Base-by-base conservation (phyloP, 1,284 basidiomycete species). In the Papiliotrema laurentii region DNA sequence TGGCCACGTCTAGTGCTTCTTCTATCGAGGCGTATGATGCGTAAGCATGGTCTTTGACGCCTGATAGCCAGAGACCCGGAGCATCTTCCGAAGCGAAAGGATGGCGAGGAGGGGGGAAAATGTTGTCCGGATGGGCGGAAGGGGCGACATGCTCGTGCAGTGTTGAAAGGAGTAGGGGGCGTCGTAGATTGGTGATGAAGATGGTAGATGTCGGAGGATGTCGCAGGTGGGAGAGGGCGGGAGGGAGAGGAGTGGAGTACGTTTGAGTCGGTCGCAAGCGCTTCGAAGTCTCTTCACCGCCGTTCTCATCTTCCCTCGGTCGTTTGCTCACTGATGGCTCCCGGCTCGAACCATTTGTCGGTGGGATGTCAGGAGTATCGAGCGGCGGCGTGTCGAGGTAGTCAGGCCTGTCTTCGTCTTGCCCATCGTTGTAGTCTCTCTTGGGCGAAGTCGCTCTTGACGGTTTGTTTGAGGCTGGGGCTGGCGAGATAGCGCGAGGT, bases 1-100 rank as follows among this genome's bases (percentile, higher is more conserved):
- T 55, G 2, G 64, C 69, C 18, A 53, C 55, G 13, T 48, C 47
- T 3, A 65, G 28, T 5, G 64, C 67, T 10, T 52, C 51, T 3
- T 54, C 44, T 0, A 57, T 39, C 4, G 48, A 47, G 3, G 46
- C 35, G 59, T 58, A 73, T 0, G 57, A 58, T 2, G 60, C 69
- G 40, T 71, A 73, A 1, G 67, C 68, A 52, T 73, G 72, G 26
- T 61, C 59, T 53, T 73, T 73, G 30, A 73, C 58, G 11, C 69
- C 70, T 4, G 58, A 60, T 2, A 73, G 49, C 72, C 72, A 73
- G 19, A 71, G 43, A 5, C 65, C 67, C 1, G 64, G 63, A n/a
- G 48, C 50, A n/a, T 60, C 58, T 0, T 53, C 31, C 0, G 49
- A 46, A 2, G 55, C 51, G 46, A 69, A 69, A 5, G 68, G 68